Conservation (phyloP, 2,329 filamentous ascomycete genomes). For the Exophiala mesophila region DNA sequence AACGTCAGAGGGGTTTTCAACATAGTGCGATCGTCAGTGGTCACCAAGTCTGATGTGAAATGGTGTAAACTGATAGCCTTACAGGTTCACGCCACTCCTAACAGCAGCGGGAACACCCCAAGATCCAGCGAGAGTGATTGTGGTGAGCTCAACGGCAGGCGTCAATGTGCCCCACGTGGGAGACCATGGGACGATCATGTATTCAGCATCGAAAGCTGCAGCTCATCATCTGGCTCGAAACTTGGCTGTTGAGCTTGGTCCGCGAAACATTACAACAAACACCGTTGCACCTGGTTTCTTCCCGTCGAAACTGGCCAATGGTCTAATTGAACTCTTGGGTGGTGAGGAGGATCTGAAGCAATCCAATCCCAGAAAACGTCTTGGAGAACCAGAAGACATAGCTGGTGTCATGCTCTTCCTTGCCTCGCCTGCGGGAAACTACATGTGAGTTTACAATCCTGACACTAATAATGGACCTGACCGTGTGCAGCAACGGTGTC, state of each 20-base stretch:
- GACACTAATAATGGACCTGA: too few species aligned
- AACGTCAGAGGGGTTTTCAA: slow-evolving; percentile 40
- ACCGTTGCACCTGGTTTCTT: slow-evolving; percentile 59
- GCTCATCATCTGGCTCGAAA: slow-evolving; percentile 70
- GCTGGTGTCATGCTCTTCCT: slow-evolving; percentile 71
- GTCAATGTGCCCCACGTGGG: slow-evolving; percentile 35
- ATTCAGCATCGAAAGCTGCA: slow-evolving; percentile 69
- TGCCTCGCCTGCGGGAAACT: slow-evolving; percentile 15
- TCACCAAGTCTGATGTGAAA: too few species aligned
- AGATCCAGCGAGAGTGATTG: slow-evolving; percentile 36
- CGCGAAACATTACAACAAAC: slow-evolving; percentile 62
- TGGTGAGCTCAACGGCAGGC: slow-evolving; percentile 35
- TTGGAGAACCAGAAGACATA: slow-evolving; percentile 71
- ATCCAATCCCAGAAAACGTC: slow-evolving; percentile 59
- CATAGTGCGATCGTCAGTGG: slow-evolving; percentile 32
- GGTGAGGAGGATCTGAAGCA: slow-evolving; percentile 51
- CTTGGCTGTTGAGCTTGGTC: slow-evolving; percentile 64
- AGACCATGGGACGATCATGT: slow-evolving; percentile 42
- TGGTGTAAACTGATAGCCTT: background rate
- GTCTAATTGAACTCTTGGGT: slow-evolving; percentile 35
- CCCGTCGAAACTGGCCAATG: slow-evolving; percentile 60
- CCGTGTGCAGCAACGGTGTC: background rate
- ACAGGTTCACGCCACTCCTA: slow-evolving; percentile 35
- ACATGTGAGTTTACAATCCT: slow-evolving; percentile 4
- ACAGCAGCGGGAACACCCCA: slow-evolving; percentile 29